phyloP scores from a whole-genome alignment of 2,329 filamentous ascomycete species.

The Ampelomyces quisqualis region DNA sequence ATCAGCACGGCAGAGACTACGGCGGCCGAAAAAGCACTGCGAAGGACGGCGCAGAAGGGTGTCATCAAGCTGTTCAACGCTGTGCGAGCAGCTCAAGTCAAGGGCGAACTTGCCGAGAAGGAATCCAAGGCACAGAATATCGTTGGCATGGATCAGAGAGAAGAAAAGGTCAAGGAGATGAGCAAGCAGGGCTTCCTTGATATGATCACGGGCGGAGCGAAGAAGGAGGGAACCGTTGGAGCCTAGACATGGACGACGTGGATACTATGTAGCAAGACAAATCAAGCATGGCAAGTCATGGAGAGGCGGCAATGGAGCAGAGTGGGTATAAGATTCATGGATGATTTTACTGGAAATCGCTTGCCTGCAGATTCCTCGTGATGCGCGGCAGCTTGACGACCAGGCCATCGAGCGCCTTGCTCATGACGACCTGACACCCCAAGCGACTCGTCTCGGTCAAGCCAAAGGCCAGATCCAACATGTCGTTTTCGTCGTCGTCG shows the following conservation, averaged over 20 bases:
- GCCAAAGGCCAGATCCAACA: conserved; percentile 81
- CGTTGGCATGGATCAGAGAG: conserved; percentile 74
- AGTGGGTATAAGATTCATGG: too few species aligned
- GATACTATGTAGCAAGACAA: too few species aligned
- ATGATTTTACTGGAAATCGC: too few species aligned
- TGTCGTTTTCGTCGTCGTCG: conserved; percentile 50
- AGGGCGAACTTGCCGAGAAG: conserved; percentile 74
- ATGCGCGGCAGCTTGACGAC: conserved; percentile 83
- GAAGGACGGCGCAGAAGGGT: conserved; percentile 87
- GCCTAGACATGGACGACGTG: conserved; percentile 1
- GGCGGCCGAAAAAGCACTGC: conserved; percentile 75
- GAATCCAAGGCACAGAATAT: conserved; percentile 70
- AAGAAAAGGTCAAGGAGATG: conserved; percentile 92
- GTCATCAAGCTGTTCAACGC: conserved; percentile 97
- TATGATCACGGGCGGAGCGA: conserved; percentile 66
- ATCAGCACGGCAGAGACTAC: conserved; percentile 54
- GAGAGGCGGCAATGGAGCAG: too few species aligned
- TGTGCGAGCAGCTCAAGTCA: conserved; percentile 86
- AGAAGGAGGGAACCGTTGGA: conserved; percentile 32
- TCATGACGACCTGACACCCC: conserved; percentile 92
- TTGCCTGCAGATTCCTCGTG: conserved; percentile 94
- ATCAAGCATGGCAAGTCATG: too few species aligned
- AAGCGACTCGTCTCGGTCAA: conserved; percentile 81
- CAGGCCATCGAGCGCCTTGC: conserved; percentile 82
- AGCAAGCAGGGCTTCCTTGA: conserved; percentile 96